A percentile compares a stretch with the other conserved stretches of the same genome.
Conservation (phyloP, 2,329 filamentous ascomycete species). For the Microdochium nivale region DNA sequence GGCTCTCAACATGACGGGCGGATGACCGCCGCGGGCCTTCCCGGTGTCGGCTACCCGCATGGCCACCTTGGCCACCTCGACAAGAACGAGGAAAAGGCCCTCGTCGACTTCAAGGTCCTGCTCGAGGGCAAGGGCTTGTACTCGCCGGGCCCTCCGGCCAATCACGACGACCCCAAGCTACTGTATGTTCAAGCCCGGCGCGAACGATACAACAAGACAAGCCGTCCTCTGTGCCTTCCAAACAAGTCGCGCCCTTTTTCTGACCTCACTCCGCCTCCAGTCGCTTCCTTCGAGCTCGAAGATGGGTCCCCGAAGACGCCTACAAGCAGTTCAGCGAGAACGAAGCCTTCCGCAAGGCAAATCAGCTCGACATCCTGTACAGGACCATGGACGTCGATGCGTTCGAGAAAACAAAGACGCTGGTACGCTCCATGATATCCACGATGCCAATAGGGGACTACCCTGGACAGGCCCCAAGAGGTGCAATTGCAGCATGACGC, state of each 20-base stretch:
- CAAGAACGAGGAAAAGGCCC: constrained; percentile 54
- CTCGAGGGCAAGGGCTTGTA: constrained; percentile 59
- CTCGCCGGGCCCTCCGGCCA: constrained; percentile 44
- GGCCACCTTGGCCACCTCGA: constrained; percentile 78
- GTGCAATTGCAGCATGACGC: too few relatives aligned
- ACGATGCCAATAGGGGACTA: constrained; percentile 5
- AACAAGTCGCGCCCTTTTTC: too few relatives aligned
- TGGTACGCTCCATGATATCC: constrained; percentile 45
- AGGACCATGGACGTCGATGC: constrained; percentile 77
- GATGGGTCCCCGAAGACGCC: constrained; percentile 70
- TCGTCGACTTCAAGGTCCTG: constrained; percentile 63
- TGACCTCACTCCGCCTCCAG: constrained; percentile 41
- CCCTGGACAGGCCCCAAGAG: too few relatives aligned
- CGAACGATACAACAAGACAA: constrained; percentile 4
- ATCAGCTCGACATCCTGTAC: constrained; percentile 72
- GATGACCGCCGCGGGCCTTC: constrained; percentile 20
- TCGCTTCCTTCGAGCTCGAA: constrained; percentile 77
- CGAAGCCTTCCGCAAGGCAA: constrained; percentile 76
- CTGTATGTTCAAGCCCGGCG: constrained; percentile 39
- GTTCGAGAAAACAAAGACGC: constrained; percentile 69
- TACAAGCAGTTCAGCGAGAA: constrained; percentile 80
- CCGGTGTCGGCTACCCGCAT: constrained; percentile 49
- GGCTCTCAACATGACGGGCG: constrained; percentile 13
- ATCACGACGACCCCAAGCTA: constrained; percentile 66
- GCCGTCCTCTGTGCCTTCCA: too few relatives aligned